Evolutionary conservation across 306 rosid genomes (phyloP).

Genomic region (Vicia sativa): DNA sequence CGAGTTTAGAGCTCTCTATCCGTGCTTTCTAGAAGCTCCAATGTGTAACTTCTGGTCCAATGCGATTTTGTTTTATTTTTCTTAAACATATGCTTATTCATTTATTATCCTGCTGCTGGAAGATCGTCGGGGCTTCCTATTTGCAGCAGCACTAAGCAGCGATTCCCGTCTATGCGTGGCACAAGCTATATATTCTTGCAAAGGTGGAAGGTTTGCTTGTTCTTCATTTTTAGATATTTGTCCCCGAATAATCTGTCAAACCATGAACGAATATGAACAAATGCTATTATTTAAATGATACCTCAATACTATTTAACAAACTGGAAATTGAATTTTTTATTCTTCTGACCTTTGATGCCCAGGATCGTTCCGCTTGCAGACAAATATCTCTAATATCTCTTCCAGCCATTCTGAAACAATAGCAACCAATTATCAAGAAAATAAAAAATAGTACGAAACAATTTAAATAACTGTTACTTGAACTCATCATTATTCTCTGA

Average conservation of each 20-base stretch:
- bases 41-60: not conserved
- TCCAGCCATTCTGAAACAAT: conserved; percentile 83
- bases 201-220: conserved; percentile 39
- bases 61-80: not conserved
- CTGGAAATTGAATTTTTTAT: not conserved
- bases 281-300: not conserved
- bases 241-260: conserved; percentile 60
- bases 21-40: not conserved
- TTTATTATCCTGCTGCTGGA: conserved; percentile 11
- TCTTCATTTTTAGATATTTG: conserved; percentile 41
- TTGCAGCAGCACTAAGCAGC: conserved; percentile 43
- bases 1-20: not conserved
- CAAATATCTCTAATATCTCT: conserved; percentile 90
- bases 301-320: not conserved
- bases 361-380: conserved; percentile 88
- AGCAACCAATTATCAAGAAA: conserved; percentile 11
- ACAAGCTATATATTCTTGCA: conserved; percentile 43
- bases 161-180: conserved; percentile 37
- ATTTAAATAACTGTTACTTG: not conserved
- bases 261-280: conserved; percentile 3
- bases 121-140: conserved; percentile 10
- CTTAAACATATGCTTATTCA: not conserved
- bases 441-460: conserved; percentile 4
- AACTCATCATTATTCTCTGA: not conserved
- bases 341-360: conserved; percentile 84